Evolutionary conservation across 2,329 filamentous ascomycete species (phyloP).

Genomic region (Curvularia hawaiiensis): DNA sequence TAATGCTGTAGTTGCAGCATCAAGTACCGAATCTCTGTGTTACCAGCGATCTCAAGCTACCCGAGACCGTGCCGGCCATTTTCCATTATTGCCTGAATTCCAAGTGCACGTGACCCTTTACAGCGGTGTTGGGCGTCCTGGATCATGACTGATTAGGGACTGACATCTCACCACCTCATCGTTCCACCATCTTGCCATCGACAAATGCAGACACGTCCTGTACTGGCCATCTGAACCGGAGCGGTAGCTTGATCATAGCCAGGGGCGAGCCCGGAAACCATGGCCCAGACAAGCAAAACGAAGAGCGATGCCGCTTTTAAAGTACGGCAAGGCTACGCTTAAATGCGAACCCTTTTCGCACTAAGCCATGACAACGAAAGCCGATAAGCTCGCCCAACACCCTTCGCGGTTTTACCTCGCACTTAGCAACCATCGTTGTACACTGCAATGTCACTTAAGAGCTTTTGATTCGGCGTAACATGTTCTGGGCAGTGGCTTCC

Average conservation of each 20-base stretch:
- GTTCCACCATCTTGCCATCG: not conserved
- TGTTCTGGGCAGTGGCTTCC: not conserved
- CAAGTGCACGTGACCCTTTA: conserved; percentile 7
- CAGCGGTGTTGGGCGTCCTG: not conserved
- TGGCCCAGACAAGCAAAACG: conserved; percentile 4
- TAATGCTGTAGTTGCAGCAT: not conserved
- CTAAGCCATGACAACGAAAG: not conserved
- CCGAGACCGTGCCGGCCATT: not conserved
- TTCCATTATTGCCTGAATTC: conserved; percentile 2
- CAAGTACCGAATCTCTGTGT: conserved; percentile 8
- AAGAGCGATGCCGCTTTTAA: not conserved
- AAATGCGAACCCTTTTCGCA: not conserved
- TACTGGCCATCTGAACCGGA: not conserved
- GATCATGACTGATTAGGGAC: not conserved
- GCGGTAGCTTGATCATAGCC: not conserved
- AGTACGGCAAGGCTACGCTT: not conserved
- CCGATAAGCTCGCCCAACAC: not conserved
- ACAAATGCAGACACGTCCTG: not conserved
- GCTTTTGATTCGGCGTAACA: not conserved
- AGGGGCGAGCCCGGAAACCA: conserved; percentile 1
- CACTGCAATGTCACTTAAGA: not conserved
- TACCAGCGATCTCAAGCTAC: not conserved
- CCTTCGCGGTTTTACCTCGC: not conserved
- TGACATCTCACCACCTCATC: not conserved
- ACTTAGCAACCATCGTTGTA: not conserved